Evolutionary conservation across 768 basidiomycete species (phyloP).

Genomic region (Galerina sulciceps): DNA sequence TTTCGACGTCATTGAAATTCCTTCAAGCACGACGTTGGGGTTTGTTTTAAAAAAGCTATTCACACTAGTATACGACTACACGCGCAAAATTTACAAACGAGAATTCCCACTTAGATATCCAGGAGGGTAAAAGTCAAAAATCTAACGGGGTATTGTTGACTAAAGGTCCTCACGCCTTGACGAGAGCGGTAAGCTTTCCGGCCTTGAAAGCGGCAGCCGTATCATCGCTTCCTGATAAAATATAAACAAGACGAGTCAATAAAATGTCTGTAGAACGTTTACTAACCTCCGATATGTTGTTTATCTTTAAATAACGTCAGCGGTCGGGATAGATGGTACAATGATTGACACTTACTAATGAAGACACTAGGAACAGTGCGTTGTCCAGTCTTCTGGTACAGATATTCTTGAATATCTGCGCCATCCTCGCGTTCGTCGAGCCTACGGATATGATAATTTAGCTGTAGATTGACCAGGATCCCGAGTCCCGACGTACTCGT

Average conservation of each 20-base stretch:
- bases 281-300: slow-evolving; percentile 58
- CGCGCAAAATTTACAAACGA: slow-evolving; percentile 3
- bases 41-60: neutral
- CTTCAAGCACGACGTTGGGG: neutral
- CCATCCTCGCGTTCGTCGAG: slow-evolving; percentile 66
- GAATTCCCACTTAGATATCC: neutral
- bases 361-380: slow-evolving; percentile 80
- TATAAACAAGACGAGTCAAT: neutral
- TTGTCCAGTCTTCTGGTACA: slow-evolving; percentile 65
- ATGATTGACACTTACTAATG: slow-evolving; percentile 52
- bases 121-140: too few relatives aligned
- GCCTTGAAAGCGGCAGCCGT: slow-evolving; percentile 32
- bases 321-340: neutral
- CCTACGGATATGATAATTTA: slow-evolving; percentile 34
- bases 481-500: slow-evolving; percentile 49
- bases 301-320: slow-evolving; percentile 35
- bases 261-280: neutral
- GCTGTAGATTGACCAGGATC: neutral
- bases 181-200: slow-evolving; percentile 32
- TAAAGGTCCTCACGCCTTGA: slow-evolving; percentile 32
- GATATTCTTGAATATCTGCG: slow-evolving; percentile 65
- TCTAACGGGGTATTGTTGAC: neutral
- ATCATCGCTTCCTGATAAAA: slow-evolving; percentile 42
- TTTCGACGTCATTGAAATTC: neutral
- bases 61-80: neutral